Conservation (phyloP, 805 yeast species). For the Barnettozyma salicaria region DNA sequence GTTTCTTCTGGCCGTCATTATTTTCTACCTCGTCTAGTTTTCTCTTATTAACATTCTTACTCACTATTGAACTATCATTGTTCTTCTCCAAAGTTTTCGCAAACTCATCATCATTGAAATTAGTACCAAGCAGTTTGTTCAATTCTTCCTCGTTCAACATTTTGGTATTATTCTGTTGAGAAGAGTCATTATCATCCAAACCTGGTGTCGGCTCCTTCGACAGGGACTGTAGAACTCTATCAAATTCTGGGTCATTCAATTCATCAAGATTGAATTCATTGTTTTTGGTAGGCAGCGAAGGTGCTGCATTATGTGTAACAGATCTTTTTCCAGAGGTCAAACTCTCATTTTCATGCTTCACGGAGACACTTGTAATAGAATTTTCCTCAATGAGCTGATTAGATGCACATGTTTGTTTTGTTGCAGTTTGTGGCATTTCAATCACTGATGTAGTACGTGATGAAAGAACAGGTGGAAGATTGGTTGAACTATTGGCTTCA, state of each 20-base stretch:
- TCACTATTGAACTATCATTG: not conserved
- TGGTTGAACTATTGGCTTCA: no score
- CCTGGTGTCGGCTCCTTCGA: conserved; percentile 26
- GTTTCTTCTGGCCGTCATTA: conserved; percentile 1
- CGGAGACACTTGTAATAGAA: no score
- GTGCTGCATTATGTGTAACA: no score
- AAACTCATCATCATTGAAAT: conserved; percentile 13
- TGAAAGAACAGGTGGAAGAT: no score
- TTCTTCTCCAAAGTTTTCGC: not conserved
- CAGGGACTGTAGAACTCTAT: conserved; percentile 23
- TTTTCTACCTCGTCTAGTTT: conserved; percentile 9
- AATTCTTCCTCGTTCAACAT: conserved; percentile 24
- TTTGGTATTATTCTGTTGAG: conserved; percentile 10
- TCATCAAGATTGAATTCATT: conserved; percentile 12
- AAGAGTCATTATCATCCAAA: conserved; percentile 9
- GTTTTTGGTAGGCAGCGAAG: conserved; percentile 1
- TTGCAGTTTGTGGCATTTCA: no score
- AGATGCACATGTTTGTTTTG: no score
- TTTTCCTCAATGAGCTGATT: no score
- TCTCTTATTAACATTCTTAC: conserved; percentile 11
- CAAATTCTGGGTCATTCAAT: conserved; percentile 24
- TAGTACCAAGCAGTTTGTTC: conserved; percentile 21
- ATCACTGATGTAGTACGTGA: no score
- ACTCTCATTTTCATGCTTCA: no score
- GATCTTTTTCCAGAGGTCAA: no score